Evolutionary conservation across 2,329 filamentous ascomycete species (phyloP).

Genomic region (Talaromyces marneffei): DNA sequence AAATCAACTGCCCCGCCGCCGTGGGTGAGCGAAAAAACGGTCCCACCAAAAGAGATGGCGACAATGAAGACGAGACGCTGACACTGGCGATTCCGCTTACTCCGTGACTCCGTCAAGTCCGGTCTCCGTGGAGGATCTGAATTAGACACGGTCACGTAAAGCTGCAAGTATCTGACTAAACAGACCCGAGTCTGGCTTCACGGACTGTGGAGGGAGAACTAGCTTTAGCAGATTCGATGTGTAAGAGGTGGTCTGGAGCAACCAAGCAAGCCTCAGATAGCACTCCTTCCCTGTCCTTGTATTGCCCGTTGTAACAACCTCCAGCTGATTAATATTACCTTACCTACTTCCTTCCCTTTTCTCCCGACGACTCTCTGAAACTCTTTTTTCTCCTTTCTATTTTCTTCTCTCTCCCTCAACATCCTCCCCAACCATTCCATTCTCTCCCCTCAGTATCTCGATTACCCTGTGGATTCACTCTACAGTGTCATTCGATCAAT

Average conservation of each 20-base stretch:
- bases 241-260: constrained; percentile 1
- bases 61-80: neutral
- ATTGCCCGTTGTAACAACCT: constrained; percentile 2
- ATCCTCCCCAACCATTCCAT: constrained; percentile 11
- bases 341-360: constrained; percentile 9
- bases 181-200: neutral
- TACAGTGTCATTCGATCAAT: constrained; percentile 6
- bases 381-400: constrained; percentile 12
- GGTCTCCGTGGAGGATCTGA: neutral
- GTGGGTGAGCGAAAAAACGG: neutral
- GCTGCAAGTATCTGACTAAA: neutral
- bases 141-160: neutral
- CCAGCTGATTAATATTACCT: constrained; percentile 10
- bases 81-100: neutral
- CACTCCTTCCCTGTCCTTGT: neutral
- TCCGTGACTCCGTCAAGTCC: neutral
- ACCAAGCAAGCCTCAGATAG: neutral
- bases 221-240: neutral
- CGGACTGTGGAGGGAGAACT: neutral
- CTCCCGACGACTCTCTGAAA: constrained; percentile 5
- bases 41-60: neutral
- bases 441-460: constrained; percentile 2
- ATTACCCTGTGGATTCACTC: constrained; percentile 9
- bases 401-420: constrained; percentile 13
- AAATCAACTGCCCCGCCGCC: neutral